Conservation (phyloP, 2,329 filamentous ascomycete genomes). For the Bipolaris bicolor region DNA sequence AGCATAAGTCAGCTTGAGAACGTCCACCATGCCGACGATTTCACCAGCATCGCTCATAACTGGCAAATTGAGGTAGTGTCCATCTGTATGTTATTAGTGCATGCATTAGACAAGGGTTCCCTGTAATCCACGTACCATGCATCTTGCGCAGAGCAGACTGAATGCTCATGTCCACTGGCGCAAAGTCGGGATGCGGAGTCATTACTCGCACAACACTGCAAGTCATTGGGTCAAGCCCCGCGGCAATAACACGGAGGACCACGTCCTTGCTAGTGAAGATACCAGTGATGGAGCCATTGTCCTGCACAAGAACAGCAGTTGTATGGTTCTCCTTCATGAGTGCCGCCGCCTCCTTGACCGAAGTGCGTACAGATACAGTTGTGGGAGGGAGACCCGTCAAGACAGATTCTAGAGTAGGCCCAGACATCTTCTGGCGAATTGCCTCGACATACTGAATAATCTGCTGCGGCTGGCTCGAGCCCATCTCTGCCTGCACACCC, state of each 20-base stretch:
- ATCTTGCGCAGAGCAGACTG: constrained; percentile 98
- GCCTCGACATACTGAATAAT: constrained; percentile 99
- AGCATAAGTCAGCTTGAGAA: constrained; percentile 96
- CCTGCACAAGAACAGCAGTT: constrained; percentile 92
- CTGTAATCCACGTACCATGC: constrained; percentile 73
- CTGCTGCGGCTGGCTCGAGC: constrained; percentile 94
- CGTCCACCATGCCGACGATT: constrained; percentile 99
- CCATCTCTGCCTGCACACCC: constrained; percentile 95
- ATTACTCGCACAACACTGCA: constrained; percentile 99
- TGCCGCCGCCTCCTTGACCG: constrained; percentile 91
- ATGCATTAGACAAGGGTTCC: background rate
- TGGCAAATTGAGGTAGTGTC: constrained; percentile 95
- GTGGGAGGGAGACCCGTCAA: constrained; percentile 89
- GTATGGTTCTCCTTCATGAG: constrained; percentile 99
- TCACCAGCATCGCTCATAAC: constrained; percentile 98
- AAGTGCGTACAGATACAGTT: constrained; percentile 93
- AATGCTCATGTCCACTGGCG: constrained; percentile 98
- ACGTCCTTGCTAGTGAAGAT: constrained; percentile 99
- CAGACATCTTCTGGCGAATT: constrained; percentile 94
- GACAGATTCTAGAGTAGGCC: constrained; percentile 92
- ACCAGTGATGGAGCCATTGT: constrained; percentile 95
- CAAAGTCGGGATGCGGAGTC: constrained; percentile 99
- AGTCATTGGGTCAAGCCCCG: constrained; percentile 88
- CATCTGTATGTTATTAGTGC: constrained; percentile 66
- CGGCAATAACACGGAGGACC: constrained; percentile 95